A percentile compares a stretch with the other conserved stretches of the same genome.
Evolutionary conservation across 2,329 filamentous ascomycete genomes (phyloP).

Genomic region (Cytospora schulzeri): DNA sequence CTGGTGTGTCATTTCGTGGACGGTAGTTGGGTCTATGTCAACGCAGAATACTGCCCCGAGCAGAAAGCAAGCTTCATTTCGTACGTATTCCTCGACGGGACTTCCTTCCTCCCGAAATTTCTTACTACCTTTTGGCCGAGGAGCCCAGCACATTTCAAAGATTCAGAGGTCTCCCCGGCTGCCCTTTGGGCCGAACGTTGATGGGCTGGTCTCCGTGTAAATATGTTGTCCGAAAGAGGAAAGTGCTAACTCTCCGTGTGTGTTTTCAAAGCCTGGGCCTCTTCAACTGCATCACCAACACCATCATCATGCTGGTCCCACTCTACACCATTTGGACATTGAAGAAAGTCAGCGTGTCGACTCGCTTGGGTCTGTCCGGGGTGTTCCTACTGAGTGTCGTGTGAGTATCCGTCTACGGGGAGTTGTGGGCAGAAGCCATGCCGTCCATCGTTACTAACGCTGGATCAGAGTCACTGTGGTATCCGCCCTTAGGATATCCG

Average conservation of each 20-base stretch:
- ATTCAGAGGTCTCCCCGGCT: not conserved
- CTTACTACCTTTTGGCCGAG: not conserved
- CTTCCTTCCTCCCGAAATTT: not conserved
- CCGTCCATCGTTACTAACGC: not conserved
- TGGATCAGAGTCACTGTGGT: conserved; percentile 15
- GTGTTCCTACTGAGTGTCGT: conserved; percentile 19
- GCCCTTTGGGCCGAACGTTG: not conserved
- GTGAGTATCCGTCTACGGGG: conserved; percentile 2
- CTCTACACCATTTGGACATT: conserved; percentile 43
- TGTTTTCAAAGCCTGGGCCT: conserved; percentile 34
- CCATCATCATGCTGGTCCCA: conserved; percentile 42
- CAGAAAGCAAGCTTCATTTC: conserved; percentile 42
- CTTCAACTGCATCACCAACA: conserved; percentile 42
- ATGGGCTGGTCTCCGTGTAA: not conserved
- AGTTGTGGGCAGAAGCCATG: not conserved
- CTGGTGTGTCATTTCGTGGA: conserved; percentile 36
- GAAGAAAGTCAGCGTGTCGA: conserved; percentile 34
- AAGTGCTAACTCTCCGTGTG: not conserved
- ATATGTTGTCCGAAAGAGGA: not conserved
- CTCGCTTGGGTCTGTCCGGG: conserved; percentile 16
- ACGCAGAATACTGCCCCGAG: conserved; percentile 33
- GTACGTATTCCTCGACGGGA: not conserved
- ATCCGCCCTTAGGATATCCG: conserved; percentile 13
- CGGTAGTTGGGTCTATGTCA: conserved; percentile 16
- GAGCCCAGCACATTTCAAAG: not conserved